phyloP scores from a whole-genome alignment of 2,329 filamentous ascomycete genomes.

The Cladosporium sp. region DNA sequence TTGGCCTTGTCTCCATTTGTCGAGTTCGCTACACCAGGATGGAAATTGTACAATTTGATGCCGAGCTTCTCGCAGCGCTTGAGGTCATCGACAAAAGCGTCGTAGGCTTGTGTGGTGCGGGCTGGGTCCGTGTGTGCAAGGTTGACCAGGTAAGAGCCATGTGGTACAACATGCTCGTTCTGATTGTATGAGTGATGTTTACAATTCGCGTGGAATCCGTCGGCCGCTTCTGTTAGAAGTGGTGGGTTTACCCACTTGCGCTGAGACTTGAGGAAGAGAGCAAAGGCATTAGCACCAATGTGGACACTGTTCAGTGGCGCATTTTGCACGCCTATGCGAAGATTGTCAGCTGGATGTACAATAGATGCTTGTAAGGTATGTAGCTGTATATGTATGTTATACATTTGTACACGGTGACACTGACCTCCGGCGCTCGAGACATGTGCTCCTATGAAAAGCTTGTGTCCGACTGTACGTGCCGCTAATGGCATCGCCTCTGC shows the following conservation, averaged over 20 bases:
- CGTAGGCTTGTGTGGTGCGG: conserved; percentile 82
- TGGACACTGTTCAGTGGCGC: conserved; percentile 53
- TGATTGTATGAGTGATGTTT: conserved; percentile 67
- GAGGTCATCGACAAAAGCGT: conserved; percentile 82
- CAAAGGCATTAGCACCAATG: conserved; percentile 78
- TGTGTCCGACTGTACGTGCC: conserved; percentile 64
- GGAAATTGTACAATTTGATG: conserved; percentile 95
- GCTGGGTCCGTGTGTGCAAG: conserved; percentile 76
- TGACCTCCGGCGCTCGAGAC: conserved; percentile 82
- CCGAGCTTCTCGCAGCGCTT: conserved; percentile 78
- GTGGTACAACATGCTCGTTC: conserved; percentile 72
- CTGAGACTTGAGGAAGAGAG: conserved; percentile 92
- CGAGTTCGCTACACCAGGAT: conserved; percentile 75
- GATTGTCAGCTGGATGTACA: not conserved
- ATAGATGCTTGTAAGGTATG: not conserved
- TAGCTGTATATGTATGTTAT: conserved; percentile 3
- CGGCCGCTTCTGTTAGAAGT: conserved; percentile 62
- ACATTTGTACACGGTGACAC: conserved; percentile 22
- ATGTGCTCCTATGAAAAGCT: conserved; percentile 87
- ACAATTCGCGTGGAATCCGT: conserved; percentile 67
- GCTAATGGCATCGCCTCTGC: conserved; percentile 61
- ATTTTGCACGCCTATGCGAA: conserved; percentile 72
- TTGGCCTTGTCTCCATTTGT: conserved; percentile 58
- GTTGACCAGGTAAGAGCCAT: conserved; percentile 96
- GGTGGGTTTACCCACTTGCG: conserved; percentile 88